These are phyloP conservation scores for Talaromyces sp. DNA, from an alignment of 2,329 filamentous ascomycete genomes.

Conservation along the genomic window DNA sequence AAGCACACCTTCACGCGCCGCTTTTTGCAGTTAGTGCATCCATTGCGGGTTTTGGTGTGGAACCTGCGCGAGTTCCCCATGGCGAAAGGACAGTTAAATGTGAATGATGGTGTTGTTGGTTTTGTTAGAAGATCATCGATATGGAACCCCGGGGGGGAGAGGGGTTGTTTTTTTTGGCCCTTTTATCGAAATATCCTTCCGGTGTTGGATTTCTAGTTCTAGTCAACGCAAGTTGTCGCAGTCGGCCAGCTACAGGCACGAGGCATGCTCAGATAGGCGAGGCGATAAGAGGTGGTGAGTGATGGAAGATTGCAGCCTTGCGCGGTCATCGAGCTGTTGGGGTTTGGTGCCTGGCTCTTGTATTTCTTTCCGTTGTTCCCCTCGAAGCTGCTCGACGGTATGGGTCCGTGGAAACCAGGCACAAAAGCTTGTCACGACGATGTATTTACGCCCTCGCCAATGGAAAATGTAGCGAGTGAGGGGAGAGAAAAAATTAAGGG, in stretches of 20 bases:
- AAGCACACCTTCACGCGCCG: slow-evolving; percentile 10
- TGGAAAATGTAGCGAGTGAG: background rate
- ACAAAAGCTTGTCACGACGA: background rate
- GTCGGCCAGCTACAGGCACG: background rate
- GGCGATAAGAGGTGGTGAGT: background rate
- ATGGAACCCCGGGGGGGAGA: background rate
- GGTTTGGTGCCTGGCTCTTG: background rate
- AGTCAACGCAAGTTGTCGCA: background rate
- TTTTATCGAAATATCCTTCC: background rate
- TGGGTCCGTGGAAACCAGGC: background rate
- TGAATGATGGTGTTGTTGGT: background rate
- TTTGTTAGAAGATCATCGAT: background rate
- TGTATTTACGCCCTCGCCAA: background rate
- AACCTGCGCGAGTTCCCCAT: slow-evolving; percentile 12
- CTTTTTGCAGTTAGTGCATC: slow-evolving; percentile 12
- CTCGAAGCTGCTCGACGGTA: background rate
- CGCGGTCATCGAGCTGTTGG: background rate
- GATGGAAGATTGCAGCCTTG: background rate
- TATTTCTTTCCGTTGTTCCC: background rate
- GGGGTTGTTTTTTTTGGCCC: background rate
- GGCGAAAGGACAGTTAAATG: background rate
- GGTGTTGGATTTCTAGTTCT: background rate
- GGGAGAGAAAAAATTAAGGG: background rate
- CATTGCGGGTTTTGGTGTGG: slow-evolving; percentile 12
- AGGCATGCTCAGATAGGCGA: background rate